Base-by-base conservation (phyloP, 2,329 filamentous ascomycete genomes). In the Arthrocladium fulminans region DNA sequence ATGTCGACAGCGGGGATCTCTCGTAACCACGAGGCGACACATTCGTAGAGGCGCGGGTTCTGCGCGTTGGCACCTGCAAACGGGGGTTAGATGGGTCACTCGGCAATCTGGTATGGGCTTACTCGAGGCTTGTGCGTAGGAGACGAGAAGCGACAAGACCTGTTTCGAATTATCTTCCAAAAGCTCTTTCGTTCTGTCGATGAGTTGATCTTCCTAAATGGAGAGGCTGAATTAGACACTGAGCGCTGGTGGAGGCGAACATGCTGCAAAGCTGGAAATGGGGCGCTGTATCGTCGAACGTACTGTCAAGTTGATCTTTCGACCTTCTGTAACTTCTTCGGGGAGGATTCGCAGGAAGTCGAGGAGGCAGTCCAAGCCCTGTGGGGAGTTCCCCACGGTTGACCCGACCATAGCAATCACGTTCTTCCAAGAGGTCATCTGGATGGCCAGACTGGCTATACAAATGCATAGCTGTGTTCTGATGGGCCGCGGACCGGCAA, bases 301-400 rank as follows among this genome's bases (percentile, higher is more conserved):
- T 92, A 95, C 89, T 80, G 88, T 89, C 72, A 98, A 79, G 77
- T 88, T 95, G 77, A 98, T 96, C 75, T 97, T 98, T 72, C 92
- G 88, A 72, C 92, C 92, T 77, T 98, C 90, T 60, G 87, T 97
- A 64, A 98, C 92, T 77, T 98, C 92, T 75, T 98, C 92, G 49
- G 92, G 92, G 57, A 98, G 81, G 61, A 98, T 89, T 67, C 88
- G 88, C 57, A 98, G 76, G 68, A 98, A 98, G 68, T 98, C 92
- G 63, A 98, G 76, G 61, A 97, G 85, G 66, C 86, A 92, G 56
- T 88, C 81, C 60, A 92, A 80, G 52, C 84, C 79, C 61, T 85
- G 84, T 64, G 78, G 80, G 57, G 85, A 55, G 55, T 60, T 65
- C 49, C 69, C 84, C 49, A 97, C 78, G 37, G 86, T 79, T 48